A percentile compares a stretch with the other conserved stretches of the same genome.
Conservation (phyloP, 805 yeast genomes). For the Kazachstania psychrophila region DNA sequence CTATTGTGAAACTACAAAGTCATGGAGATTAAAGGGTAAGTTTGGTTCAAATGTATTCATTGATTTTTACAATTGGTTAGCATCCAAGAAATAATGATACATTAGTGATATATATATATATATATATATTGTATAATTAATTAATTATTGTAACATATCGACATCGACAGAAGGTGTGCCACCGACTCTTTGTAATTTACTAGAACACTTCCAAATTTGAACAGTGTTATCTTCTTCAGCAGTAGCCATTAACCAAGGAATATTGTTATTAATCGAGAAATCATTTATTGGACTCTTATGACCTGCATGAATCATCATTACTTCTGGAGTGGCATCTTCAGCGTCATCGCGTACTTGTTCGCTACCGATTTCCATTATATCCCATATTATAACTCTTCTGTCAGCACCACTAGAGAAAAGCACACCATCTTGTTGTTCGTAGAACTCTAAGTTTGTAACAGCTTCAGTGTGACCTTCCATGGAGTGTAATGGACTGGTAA, state of each 20-base stretch:
- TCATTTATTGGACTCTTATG: conserved; percentile 73
- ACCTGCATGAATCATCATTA: conserved; percentile 88
- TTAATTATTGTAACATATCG: conserved; percentile 6
- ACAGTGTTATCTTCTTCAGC: conserved; percentile 38
- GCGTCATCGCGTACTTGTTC: conserved; percentile 83
- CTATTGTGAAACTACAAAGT: conserved; percentile 46
- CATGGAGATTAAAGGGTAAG: conserved; percentile 43
- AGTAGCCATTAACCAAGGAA: conserved; percentile 70
- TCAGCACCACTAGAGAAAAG: conserved; percentile 72
- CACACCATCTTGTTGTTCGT: conserved; percentile 67
- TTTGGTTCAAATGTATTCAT: conserved; percentile 40
- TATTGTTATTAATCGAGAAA: conserved; percentile 53
- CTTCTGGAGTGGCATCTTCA: conserved; percentile 84
- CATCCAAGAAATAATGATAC: conserved; percentile 36
- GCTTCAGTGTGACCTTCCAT: conserved; percentile 75
- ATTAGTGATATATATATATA: neutral
- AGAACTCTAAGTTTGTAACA: conserved; percentile 67
- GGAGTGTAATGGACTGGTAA: conserved; percentile 46
- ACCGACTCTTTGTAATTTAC: conserved; percentile 28
- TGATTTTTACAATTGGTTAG: conserved; percentile 75
- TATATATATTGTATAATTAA: neutral
- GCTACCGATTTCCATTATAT: conserved; percentile 65
- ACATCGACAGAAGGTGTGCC: conserved; percentile 12
- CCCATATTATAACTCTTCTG: conserved; percentile 75
- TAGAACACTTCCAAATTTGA: conserved; percentile 38